Evolutionary conservation across 768 basidiomycete species (phyloP).

Genomic region (Boletus sp.): DNA sequence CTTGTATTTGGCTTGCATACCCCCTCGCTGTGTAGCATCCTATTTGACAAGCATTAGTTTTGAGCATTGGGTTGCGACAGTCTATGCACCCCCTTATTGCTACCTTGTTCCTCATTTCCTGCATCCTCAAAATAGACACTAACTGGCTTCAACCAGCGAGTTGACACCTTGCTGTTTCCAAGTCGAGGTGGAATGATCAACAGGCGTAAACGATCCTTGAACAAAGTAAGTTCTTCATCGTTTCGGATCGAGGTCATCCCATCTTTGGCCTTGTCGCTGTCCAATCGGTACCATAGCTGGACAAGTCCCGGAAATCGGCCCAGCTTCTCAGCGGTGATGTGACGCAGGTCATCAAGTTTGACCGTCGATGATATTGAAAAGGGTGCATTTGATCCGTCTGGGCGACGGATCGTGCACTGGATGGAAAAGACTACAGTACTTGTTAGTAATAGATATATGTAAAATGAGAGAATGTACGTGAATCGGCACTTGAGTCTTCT

Average conservation of each 20-base stretch:
- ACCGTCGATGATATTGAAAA: not conserved
- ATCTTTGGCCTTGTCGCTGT: not conserved
- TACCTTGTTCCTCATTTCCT: not conserved
- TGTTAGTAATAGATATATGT: not conserved
- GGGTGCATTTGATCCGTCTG: not conserved
- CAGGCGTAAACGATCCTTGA: not conserved
- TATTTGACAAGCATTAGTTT: no score
- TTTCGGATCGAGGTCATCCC: not conserved
- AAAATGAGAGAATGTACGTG: not conserved
- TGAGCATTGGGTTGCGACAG: no score
- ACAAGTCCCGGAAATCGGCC: not conserved
- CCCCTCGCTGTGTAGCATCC: no score
- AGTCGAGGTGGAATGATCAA: not conserved
- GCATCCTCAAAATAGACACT: not conserved
- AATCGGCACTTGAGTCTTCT: not conserved
- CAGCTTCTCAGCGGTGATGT: not conserved
- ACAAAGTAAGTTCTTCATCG: not conserved
- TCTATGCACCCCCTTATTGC: not conserved
- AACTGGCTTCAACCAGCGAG: not conserved
- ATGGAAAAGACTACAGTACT: not conserved
- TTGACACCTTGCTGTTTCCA: not conserved
- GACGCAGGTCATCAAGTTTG: not conserved
- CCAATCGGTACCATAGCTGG: not conserved
- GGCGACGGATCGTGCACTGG: not conserved
- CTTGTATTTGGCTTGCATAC: no score